Base-by-base conservation (phyloP, 805 yeast genomes). In the Yarrowia divulgata region DNA sequence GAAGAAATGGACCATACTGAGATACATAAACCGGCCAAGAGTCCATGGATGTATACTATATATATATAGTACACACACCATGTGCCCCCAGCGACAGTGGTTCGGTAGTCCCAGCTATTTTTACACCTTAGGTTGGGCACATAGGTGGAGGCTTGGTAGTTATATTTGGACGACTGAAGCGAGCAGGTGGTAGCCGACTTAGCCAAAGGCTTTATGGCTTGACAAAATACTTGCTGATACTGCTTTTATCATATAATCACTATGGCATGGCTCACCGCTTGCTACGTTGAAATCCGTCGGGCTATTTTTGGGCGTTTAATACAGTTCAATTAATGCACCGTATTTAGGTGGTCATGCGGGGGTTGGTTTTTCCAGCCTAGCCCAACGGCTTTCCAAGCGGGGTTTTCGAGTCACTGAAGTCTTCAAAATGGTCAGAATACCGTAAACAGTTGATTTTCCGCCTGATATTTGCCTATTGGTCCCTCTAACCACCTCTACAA, bases 261-360 rank as follows among this genome's bases (percentile, higher is more conserved):
- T 35, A 8, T 16, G 5, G 8, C 19, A 16, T 9, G 16, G 19
- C 39, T 16, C 54, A 29, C 54, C 19, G 32, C 54, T 9, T 16
- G 37, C 54, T 39, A 16, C 34, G 39, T 49, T 49, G 19, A 32
- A 23, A 16, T 8, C n/a, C 12, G 57, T 4, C 29, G 18, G 55
- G 16, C 57, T 52, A 52, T 49, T 52, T 52, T 52, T 49, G 40
- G 57, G 57, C 29, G 14, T 9, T 2, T 42, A 52, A 52, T 52
- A 52, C 57, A 52, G 57, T 52, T 52, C 42, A 52, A 52, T 52
- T 52, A 52, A 52, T 52, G 57, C 57, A 52, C 29, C 57, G 57
- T 34, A 34, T 18, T 34, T 52, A 52, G 57, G 42, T 18, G 42
- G 23, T 19, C 39, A 34, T 18, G 57, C 57, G 57, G 57, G 57